Evolutionary conservation across 495 filamentous ascomycete genomes (phyloP), one percentile per base, ranked within the genome.

Genomic region (Acidiella bohemica): DNA sequence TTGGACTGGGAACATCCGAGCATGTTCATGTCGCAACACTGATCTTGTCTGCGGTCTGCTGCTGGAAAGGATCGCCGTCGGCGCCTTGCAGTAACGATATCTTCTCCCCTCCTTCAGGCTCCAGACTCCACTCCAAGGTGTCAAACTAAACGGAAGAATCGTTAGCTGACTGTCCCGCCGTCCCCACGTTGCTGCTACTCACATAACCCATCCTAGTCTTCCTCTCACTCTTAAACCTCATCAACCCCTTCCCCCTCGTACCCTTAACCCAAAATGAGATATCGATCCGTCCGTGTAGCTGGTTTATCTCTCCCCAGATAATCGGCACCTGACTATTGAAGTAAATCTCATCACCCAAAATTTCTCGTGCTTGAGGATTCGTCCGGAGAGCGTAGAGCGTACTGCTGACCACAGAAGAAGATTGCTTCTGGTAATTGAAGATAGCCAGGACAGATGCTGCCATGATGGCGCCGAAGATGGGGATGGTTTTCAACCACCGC

Each of bases 101-200:
- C 39, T 41, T 46, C 49, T 39, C 28, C 16, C 59, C 59, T 44
- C 57, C 59, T 53, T 77, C 82, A 16, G 81, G 78, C 19, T 74
- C 94, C n/a, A 95, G 88, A 61, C 85, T 93, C 60, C 95, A 95
- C 65, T 97, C 94, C 67, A 87, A 84, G 59, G 90, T 97, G 49
- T 87, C 85, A 53, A 95, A 94, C 67, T 78, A 71, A 53, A 59
- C 36, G 28, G 26, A 38, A 14, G 32, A 43, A 6, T 81, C 90
- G 53, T 63, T 87, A 55, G 80, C 72, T 59, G 90, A 88, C 58
- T 67, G 90, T 36, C 9, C 23, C 39, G 11, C 20, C 26, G 33
- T 14, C 0, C 28, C 0, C 20, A 10, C 9, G 14, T 17, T 27
- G 32, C 17, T n/a, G 16, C 65, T 47, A 72, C 75, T 62, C 49